Percentiles rank a stretch among this genome's conserved stretches.
These are phyloP conservation scores for Boletus coccyginus DNA, from an alignment of 768 basidiomycete species.

Conservation along the genomic window DNA sequence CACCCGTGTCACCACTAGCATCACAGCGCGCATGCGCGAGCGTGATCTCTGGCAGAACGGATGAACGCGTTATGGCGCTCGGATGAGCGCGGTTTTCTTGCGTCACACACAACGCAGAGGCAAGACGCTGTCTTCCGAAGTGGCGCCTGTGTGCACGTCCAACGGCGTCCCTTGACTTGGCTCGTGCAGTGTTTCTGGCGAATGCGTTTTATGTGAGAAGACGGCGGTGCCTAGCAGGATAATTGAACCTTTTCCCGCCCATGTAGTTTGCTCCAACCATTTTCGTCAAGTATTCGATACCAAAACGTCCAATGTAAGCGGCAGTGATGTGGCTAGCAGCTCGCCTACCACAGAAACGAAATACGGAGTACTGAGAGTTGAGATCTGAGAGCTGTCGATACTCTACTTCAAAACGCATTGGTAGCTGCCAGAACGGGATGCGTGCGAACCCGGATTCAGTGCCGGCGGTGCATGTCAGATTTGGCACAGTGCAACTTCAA, in stretches of 20 bases:
- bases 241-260: conserved; percentile 62
- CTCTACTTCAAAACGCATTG: too few species aligned
- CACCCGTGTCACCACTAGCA: background rate
- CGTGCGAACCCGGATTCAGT: too few species aligned
- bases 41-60: conserved; percentile 20
- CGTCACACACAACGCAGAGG: conserved; percentile 38
- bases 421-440: too few species aligned
- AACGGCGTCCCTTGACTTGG: conserved; percentile 53
- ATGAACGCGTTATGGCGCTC: conserved; percentile 2
- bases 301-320: background rate
- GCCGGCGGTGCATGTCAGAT: background rate
- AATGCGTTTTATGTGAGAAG: background rate
- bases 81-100: conserved; percentile 8
- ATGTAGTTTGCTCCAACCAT: conserved; percentile 76
- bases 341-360: too few species aligned
- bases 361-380: too few species aligned
- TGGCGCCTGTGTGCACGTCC: conserved; percentile 55
- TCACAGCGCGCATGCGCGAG: conserved; percentile 27
- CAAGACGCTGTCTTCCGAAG: conserved; percentile 59
- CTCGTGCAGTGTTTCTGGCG: conserved; percentile 55
- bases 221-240: background rate
- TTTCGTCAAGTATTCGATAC: background rate
- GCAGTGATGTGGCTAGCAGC: background rate
- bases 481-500: background rate
- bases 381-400: too few species aligned